phyloP scores from a whole-genome alignment of 1,284 basidiomycete genomes.

The Cryptococcus deneoformans region DNA sequence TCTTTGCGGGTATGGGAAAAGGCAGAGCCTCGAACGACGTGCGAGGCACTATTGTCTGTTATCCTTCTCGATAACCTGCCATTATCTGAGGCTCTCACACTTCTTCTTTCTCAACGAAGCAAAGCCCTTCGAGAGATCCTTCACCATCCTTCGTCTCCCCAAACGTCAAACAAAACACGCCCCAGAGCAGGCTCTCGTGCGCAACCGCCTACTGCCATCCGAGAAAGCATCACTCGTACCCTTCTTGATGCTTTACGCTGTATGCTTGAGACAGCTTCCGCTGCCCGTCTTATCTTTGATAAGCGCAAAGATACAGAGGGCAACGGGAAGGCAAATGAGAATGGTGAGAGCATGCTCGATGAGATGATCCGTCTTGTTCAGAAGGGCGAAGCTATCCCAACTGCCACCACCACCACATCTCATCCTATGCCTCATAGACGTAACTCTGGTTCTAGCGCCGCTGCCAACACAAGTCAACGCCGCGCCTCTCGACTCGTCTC shows the following conservation, averaged over 20 bases:
- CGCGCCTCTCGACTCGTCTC: constrained; percentile 41
- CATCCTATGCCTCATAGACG: too few species aligned
- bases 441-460: too few species aligned
- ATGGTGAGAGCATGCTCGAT: constrained; percentile 31
- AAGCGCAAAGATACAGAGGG: constrained; percentile 1
- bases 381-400: constrained; percentile 26
- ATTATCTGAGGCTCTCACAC: constrained; percentile 64
- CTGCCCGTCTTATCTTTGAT: constrained; percentile 25
- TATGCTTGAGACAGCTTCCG: constrained; percentile 33
- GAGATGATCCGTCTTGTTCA: constrained; percentile 43
- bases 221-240: constrained; percentile 24
- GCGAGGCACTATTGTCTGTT: constrained; percentile 68
- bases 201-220: constrained; percentile 3
- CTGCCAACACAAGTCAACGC: constrained; percentile 23
- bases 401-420: neutral
- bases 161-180: constrained; percentile 2
- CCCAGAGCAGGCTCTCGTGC: constrained; percentile 14
- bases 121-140: constrained; percentile 58
- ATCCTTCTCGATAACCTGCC: constrained; percentile 80
- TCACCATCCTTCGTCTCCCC: constrained; percentile 12
- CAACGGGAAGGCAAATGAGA: constrained; percentile 3
- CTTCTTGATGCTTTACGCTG: constrained; percentile 35
- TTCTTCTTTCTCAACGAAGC: constrained; percentile 64
- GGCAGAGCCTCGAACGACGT: neutral
- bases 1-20: constrained; percentile 24